Conservation (phyloP, 2,329 filamentous ascomycete species). For the Mollisiaceae sp. region DNA sequence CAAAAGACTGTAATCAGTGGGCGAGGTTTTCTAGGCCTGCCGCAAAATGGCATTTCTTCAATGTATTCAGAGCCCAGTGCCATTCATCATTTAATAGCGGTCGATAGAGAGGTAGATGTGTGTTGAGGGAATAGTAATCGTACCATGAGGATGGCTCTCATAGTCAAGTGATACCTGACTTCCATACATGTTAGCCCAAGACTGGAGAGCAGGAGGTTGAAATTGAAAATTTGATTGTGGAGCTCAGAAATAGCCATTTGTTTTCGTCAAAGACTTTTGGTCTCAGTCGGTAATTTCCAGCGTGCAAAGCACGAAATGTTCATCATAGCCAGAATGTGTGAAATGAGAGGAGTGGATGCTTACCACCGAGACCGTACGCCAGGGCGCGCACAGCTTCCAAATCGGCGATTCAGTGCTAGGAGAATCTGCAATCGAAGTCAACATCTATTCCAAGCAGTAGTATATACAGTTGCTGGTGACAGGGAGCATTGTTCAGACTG, state of each 20-base stretch:
- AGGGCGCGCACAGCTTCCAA: neutral
- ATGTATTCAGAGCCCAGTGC: slow-evolving; percentile 93
- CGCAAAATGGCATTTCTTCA: slow-evolving; percentile 84
- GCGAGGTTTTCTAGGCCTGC: slow-evolving; percentile 99
- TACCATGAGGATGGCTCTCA: neutral
- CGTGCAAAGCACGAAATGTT: slow-evolving; percentile 50
- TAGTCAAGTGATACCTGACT: neutral
- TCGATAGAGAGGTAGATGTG: slow-evolving; percentile 23
- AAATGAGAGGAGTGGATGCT: slow-evolving; percentile 28
- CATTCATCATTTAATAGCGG: slow-evolving; percentile 71
- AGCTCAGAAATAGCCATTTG: slow-evolving; percentile 86
- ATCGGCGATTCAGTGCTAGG: neutral
- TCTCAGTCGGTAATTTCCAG: slow-evolving; percentile 98
- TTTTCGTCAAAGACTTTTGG: slow-evolving; percentile 74
- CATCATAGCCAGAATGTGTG: slow-evolving; percentile 44
- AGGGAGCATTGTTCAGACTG: slow-evolving; percentile 72
- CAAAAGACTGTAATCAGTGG: slow-evolving; percentile 71
- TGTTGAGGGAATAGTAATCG: slow-evolving; percentile 15
- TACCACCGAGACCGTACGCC: slow-evolving; percentile 6
- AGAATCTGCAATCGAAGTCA: slow-evolving; percentile 13
- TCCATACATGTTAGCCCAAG: slow-evolving; percentile 5
- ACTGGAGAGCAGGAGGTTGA: neutral
- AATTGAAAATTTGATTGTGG: slow-evolving; percentile 24
- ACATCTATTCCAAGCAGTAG: neutral
- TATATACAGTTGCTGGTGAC: slow-evolving; percentile 9